Evolutionary conservation across 495 filamentous ascomycete species (phyloP).

Genomic region (Podospora pseudopauciseta): DNA sequence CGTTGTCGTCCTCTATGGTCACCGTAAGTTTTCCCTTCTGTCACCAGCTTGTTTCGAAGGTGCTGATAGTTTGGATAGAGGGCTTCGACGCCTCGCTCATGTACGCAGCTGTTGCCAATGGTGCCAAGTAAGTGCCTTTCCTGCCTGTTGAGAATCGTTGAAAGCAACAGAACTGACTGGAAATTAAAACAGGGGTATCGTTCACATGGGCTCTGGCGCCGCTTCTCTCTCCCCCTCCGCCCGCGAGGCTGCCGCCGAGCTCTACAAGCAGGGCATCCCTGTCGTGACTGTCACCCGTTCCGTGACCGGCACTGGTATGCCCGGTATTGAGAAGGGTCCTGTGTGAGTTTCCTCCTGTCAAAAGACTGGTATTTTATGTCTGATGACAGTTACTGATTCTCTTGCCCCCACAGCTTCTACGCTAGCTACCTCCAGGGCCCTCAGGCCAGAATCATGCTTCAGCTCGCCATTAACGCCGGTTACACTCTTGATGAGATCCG

Average conservation of each 20-base stretch:
- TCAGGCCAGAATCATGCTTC: conserved; percentile 34
- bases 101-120: conserved; percentile 27
- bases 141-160: not conserved
- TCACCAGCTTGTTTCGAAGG: not conserved
- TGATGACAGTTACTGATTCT: not conserved
- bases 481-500: conserved; percentile 27
- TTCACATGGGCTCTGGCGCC: conserved; percentile 25
- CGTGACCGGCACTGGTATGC: conserved; percentile 38
- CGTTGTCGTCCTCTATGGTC: conserved; percentile 40
- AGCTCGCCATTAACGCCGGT: conserved; percentile 31
- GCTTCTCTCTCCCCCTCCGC: conserved; percentile 21
- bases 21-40: conserved; percentile 27
- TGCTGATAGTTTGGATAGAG: conserved; percentile 8
- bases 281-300: conserved; percentile 35
- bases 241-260: conserved; percentile 14
- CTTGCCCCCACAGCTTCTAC: conserved; percentile 13
- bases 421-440: conserved; percentile 32
- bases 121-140: conserved; percentile 18
- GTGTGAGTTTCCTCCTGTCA: conserved; percentile 23
- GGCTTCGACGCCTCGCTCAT: conserved; percentile 28
- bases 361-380: not conserved
- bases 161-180: not conserved
- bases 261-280: conserved; percentile 22
- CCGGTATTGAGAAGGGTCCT: conserved; percentile 35
- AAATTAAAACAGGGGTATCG: conserved; percentile 14